Evolutionary conservation across 1,139 yeast genomes (phyloP).

Genomic region (Sugiyamaella castrensis): DNA sequence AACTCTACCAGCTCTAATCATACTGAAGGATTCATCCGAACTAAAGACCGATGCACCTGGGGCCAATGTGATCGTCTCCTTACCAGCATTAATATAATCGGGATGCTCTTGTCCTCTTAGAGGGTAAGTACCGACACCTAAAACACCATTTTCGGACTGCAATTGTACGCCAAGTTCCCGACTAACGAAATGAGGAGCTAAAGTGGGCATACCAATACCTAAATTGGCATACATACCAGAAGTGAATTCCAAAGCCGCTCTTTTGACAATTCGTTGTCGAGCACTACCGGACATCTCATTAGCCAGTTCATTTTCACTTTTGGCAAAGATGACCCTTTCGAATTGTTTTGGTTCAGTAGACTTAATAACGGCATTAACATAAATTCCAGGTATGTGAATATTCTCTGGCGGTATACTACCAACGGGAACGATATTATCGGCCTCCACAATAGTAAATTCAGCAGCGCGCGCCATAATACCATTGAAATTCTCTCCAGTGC

Average conservation of each 20-base stretch:
- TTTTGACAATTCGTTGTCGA: constrained; percentile 40
- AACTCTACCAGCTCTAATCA: constrained; percentile 46
- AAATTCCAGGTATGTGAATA: constrained; percentile 44
- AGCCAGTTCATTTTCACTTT: constrained; percentile 20
- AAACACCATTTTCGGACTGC: constrained; percentile 47
- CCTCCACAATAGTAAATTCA: constrained; percentile 44
- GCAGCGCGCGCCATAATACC: constrained; percentile 44
- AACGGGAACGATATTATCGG: constrained; percentile 44
- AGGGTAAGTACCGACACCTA: constrained; percentile 47
- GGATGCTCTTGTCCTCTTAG: constrained; percentile 43
- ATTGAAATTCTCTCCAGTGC: constrained; percentile 46
- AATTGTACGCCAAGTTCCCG: constrained; percentile 38
- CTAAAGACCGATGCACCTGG: constrained; percentile 47
- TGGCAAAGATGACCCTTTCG: constrained; percentile 35
- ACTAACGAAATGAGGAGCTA: constrained; percentile 43
- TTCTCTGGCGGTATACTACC: constrained; percentile 43
- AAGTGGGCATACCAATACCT: constrained; percentile 48
- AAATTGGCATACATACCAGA: constrained; percentile 45
- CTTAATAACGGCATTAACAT: constrained; percentile 40
- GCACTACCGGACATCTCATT: constrained; percentile 18
- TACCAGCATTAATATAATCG: constrained; percentile 47
- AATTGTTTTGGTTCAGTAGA: constrained; percentile 41
- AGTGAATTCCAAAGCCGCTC: constrained; percentile 45
- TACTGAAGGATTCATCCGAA: constrained; percentile 47
- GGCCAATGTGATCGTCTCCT: constrained; percentile 45